These are phyloP conservation scores for Wolfiporia cocos DNA, from an alignment of 1,284 basidiomycete genomes.

Conservation along the genomic window DNA sequence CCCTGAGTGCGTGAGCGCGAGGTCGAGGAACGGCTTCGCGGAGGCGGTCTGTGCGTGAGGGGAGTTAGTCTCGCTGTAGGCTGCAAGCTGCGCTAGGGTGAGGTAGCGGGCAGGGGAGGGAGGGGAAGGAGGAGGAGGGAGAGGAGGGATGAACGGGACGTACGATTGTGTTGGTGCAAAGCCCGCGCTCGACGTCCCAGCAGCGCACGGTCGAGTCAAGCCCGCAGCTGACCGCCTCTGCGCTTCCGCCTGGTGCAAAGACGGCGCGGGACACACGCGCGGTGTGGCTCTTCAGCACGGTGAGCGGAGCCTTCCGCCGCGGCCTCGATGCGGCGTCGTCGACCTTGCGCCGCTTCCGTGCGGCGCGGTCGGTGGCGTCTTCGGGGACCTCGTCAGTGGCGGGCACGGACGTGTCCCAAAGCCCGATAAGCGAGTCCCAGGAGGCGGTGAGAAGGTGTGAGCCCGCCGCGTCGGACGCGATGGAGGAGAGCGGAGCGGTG, in stretches of 20 bases:
- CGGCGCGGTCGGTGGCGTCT: constrained; percentile 32
- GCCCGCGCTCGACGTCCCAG: constrained; percentile 68
- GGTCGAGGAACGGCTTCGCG: constrained; percentile 65
- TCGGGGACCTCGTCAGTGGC: constrained; percentile 53
- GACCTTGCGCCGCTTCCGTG: constrained; percentile 54
- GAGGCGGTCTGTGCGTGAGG: constrained; percentile 43
- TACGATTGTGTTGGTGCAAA: constrained; percentile 65
- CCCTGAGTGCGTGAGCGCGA: constrained; percentile 39
- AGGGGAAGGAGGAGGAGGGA: too few species aligned
- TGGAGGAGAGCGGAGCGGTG: constrained; percentile 65
- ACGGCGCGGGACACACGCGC: constrained; percentile 63
- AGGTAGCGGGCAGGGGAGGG: too few species aligned
- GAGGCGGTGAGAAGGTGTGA: constrained; percentile 66
- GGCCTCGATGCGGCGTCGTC: constrained; percentile 21
- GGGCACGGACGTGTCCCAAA: constrained; percentile 70
- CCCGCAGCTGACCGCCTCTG: constrained; percentile 59
- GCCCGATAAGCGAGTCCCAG: constrained; percentile 76
- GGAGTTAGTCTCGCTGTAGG: too few species aligned
- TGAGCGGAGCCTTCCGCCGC: constrained; percentile 56
- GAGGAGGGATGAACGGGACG: constrained; percentile 21
- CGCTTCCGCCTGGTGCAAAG: constrained; percentile 32
- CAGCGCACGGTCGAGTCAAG: constrained; percentile 71
- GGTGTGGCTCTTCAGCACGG: constrained; percentile 71
- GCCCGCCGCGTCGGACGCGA: constrained; percentile 48
- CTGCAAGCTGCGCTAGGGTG: too few species aligned